Evolutionary conservation across 306 rosid genomes (phyloP), one percentile per base, ranked within the genome.

Genomic region (Hippophae tibetana): DNA sequence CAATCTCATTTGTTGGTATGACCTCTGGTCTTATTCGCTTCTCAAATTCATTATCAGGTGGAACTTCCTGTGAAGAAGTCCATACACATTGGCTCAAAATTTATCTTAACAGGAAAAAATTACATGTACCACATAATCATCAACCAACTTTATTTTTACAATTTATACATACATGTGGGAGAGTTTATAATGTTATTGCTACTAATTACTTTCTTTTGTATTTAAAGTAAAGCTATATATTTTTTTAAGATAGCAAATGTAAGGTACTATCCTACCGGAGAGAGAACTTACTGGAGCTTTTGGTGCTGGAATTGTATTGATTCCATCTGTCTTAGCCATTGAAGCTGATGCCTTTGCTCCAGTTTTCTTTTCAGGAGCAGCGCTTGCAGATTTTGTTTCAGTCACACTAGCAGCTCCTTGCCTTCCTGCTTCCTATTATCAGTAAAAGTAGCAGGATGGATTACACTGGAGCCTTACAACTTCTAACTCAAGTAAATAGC

Each of bases 21-120:
- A 93, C 97, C 75, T 92, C 96, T 5, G 95, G 95, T 68, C 97
- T 88, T 65, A 93, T 88, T 48, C 97, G 79, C 64, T 93, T 93
- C 80, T 93, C 99, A 74, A 88, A 93, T 77, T 93, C 99, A 6
- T 93, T 84, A 73, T 93, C 99, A 3, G 83, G 83, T 57, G 76
- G 79, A 72, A 72, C 86, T 67, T 80, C 96, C 99, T 93, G 80
- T 49, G 58, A 71, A 48, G 41, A 31, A 42, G 52, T 11, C 6
- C 40, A 44, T 40, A 3, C 8, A 47, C 48, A 56, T 64, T 38
- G 44, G 57, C 51, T 67, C 57, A 57, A 73, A 42, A 47, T 53
- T 47, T 67, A 25, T 47, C 60, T 60, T 63, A 26, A 61, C 27
- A 40, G 38, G 38, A 31, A 31, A 31, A 31, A 31, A 31, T 2